A percentile compares a stretch with the other conserved stretches of the same genome.
Conservation (phyloP, 352 stramenopile genomes). For the Globisporangium polare region DNA sequence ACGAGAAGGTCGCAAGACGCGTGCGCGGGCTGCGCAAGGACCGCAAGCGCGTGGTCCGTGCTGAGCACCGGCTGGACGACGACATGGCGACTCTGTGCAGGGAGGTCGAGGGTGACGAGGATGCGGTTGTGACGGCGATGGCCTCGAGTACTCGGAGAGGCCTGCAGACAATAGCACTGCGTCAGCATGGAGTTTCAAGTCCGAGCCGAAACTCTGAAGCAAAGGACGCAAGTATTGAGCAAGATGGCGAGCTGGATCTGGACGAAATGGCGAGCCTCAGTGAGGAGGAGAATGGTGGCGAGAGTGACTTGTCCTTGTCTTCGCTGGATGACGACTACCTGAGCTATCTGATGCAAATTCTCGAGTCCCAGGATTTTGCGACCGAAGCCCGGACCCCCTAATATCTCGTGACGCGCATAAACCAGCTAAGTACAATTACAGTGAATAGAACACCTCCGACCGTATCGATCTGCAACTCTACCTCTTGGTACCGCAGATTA, state of each 20-base stretch:
- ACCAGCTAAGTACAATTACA: background rate
- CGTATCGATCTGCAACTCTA: no score
- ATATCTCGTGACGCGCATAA: background rate
- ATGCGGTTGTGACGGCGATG: background rate
- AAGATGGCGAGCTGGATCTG: background rate
- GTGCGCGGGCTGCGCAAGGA: slow-evolving; percentile 5
- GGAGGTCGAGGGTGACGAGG: background rate
- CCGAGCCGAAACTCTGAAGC: background rate
- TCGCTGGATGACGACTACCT: background rate
- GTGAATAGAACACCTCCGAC: background rate
- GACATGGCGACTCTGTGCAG: background rate
- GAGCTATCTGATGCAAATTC: slow-evolving; percentile 6
- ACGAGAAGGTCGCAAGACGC: slow-evolving; percentile 2
- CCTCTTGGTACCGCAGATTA: no score
- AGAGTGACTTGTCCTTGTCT: background rate
- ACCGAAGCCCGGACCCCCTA: background rate
- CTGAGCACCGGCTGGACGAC: background rate
- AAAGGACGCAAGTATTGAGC: no score
- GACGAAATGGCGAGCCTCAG: background rate
- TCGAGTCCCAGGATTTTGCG: background rate
- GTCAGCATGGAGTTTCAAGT: background rate
- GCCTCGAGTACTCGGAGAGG: background rate
- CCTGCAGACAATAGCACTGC: background rate
- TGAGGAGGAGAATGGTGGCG: background rate
- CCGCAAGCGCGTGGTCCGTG: background rate